Base-by-base conservation (phyloP, 2,329 filamentous ascomycete genomes). In the Alternaria burnsii region DNA sequence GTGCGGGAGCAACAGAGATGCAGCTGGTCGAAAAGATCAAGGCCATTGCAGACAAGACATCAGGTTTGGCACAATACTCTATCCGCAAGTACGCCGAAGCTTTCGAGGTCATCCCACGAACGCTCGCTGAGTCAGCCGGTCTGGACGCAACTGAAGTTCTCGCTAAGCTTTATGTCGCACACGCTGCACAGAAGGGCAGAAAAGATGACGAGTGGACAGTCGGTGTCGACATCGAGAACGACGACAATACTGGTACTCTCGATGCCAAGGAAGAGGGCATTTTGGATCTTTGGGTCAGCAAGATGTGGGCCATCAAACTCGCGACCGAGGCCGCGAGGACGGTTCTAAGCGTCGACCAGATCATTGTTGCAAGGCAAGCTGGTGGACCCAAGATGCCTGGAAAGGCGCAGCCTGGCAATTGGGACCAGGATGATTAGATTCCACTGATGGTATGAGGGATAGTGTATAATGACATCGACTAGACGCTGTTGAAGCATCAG, bases 21-120 rank as follows among this genome's bases (percentile, higher is more conserved):
- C 92, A 97, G 82, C 87, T 99, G 61, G 90, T 97, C 53, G 93
- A 97, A 84, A 89, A 93, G 75, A 91, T 99, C 84, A 91, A 92
- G 74, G 90, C 91, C 22, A 90, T 94, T 62, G 95, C 91, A 41
- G 95, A 98, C 79, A 94, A 91, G 83, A 98, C 95, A 1, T 90
- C 94, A 2, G 96, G 95, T 44, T 86, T 99, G 53, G 88, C 93
- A 55, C 95, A 99, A 81, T 96, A 99, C 80, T 93, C 94, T 28
- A 99, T 99, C 82, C 91, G 94, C 81, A 98, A 98, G 84, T 99
- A 90, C 78, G 95, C 91, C 54, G 94, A 99, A 82, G 94, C 95
- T 9, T 99, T 99, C 72, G 95, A 99, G 83, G 94, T 99, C 51
- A 90, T 99, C 54, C 94, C 95, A 20, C 90, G 95, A 69, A 97